phyloP scores from a whole-genome alignment of 2,329 filamentous ascomycete species.

The Clarireedia homoeocarpa region DNA sequence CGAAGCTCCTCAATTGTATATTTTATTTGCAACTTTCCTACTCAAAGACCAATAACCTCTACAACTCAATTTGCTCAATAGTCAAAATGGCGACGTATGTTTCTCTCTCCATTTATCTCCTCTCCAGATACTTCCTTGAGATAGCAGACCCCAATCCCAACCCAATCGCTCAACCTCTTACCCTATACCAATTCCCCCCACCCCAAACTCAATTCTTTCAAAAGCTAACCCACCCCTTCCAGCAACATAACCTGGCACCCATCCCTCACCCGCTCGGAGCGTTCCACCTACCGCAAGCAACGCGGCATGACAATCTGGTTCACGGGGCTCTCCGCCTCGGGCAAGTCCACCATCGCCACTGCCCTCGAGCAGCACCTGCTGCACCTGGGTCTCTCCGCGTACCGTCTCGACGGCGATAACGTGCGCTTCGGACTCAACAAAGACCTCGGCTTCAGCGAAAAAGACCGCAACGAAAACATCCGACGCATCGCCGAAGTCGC shows the following conservation, averaged over 20 bases:
- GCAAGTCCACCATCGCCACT: constrained; percentile 94
- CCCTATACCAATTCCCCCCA: neutral
- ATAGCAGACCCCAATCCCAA: neutral
- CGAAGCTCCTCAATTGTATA: neutral
- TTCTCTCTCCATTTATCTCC: neutral
- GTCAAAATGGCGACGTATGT: constrained; percentile 8
- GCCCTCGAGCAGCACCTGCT: constrained; percentile 96
- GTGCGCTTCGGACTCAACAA: constrained; percentile 97
- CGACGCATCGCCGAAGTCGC: constrained; percentile 86
- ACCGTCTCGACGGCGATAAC: constrained; percentile 96
- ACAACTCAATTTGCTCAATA: neutral
- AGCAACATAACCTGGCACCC: constrained; percentile 91
- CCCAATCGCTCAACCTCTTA: neutral
- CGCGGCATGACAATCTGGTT: constrained; percentile 95
- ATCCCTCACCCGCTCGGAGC: constrained; percentile 68
- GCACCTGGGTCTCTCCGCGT: constrained; percentile 73
- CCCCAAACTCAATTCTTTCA: neutral
- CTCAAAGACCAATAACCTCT: neutral
- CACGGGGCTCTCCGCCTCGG: constrained; percentile 89
- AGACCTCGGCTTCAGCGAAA: constrained; percentile 89
- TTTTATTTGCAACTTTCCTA: neutral
- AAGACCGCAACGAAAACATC: constrained; percentile 96
- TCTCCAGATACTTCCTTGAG: neutral
- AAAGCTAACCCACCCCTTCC: neutral
- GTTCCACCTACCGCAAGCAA: constrained; percentile 69